Conservation (phyloP, 2,329 filamentous ascomycete genomes). For the Magnaporthiopsis incrustans region DNA sequence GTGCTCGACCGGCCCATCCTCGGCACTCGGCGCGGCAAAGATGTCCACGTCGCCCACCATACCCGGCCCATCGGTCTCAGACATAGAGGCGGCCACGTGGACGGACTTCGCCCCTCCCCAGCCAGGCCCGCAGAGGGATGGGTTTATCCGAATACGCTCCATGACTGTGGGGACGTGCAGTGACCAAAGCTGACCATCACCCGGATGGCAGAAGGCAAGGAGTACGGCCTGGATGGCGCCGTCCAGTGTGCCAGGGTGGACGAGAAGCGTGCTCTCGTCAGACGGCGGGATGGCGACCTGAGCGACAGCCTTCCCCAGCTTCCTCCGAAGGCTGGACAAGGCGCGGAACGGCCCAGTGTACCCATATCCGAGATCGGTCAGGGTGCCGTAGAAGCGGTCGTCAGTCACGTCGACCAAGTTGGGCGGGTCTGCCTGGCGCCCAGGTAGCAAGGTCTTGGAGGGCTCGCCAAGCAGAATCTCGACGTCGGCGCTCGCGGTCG, state of each 20-base stretch:
- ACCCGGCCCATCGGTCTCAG: too few species aligned
- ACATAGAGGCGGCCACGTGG: too few species aligned
- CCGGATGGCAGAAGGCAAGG: constrained; percentile 24
- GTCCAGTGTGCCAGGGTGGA: constrained; percentile 28
- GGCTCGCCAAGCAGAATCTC: not conserved
- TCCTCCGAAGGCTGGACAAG: not conserved
- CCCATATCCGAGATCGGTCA: not conserved
- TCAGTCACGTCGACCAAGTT: not conserved
- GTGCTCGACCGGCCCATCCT: not conserved
- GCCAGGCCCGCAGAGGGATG: not conserved
- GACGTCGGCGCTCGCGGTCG: not conserved
- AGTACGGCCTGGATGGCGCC: constrained; percentile 26
- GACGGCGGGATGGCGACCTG: not conserved
- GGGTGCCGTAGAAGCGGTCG: constrained; percentile 1
- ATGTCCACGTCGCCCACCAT: too few species aligned
- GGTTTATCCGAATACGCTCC: constrained; percentile 7
- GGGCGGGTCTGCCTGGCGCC: not conserved
- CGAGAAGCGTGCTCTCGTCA: constrained; percentile 11
- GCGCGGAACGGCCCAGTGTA: constrained; percentile 4
- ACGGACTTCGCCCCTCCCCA: too few species aligned
- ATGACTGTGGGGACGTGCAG: constrained; percentile 21
- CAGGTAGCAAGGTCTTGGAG: not conserved
- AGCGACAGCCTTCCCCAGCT: not conserved
- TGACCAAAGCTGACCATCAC: constrained; percentile 23
- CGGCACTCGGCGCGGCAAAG: too few species aligned